These are phyloP conservation scores for Quercus suber DNA, from an alignment of 306 rosid species.

Conservation along the genomic window DNA sequence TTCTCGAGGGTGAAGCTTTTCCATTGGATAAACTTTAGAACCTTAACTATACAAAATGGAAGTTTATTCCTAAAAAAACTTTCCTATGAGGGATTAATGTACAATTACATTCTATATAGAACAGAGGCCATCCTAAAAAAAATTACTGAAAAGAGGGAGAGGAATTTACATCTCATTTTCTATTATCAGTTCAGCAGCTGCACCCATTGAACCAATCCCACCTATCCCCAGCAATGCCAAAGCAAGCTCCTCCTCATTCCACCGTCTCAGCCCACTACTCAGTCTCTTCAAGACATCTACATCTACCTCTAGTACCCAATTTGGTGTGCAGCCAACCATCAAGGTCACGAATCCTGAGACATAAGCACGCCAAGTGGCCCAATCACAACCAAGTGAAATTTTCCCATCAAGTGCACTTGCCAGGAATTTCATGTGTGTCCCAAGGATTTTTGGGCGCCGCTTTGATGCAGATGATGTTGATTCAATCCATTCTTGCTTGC, in stretches of 20 bases:
- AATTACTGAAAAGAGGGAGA: background rate
- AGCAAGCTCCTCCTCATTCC: conserved; percentile 57
- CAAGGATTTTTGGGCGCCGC: conserved; percentile 50
- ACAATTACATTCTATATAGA: background rate
- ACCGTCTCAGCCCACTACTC: conserved; percentile 41
- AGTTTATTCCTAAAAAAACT: background rate
- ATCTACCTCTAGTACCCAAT: conserved; percentile 54
- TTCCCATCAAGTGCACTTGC: conserved; percentile 59
- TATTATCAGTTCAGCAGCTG: conserved; percentile 49
- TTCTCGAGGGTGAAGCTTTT: background rate
- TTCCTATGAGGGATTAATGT: background rate
- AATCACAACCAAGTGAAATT: conserved; percentile 56
- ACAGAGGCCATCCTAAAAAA: background rate
- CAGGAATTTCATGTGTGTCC: conserved; percentile 49
- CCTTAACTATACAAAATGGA: background rate
- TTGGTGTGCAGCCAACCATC: conserved; percentile 51
- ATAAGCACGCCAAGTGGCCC: conserved; percentile 55
- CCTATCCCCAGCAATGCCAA: conserved; percentile 48
- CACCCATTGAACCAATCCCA: conserved; percentile 46
- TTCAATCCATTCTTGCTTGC: conserved; percentile 21
- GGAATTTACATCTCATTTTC: conserved; percentile 31
- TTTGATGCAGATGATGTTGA: conserved; percentile 50
- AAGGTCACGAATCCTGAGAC: conserved; percentile 49
- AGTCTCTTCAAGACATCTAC: conserved; percentile 46
- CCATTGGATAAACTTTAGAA: background rate